Evolutionary conservation across 2,329 filamentous ascomycete genomes (phyloP).

Genomic region (Botrytis deweyae): DNA sequence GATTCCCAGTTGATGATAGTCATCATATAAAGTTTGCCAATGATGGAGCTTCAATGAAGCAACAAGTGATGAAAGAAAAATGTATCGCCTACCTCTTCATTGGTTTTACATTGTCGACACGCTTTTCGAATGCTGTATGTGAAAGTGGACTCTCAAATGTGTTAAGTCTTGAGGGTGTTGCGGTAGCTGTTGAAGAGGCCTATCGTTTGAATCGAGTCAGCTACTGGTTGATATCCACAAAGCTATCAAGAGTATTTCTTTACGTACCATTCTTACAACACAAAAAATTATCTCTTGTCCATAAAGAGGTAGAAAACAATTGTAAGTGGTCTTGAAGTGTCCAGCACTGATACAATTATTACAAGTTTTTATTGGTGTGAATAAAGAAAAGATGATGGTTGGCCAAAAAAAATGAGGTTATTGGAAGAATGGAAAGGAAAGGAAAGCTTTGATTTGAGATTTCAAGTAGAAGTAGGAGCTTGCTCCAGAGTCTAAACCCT

Average conservation of each 20-base stretch:
- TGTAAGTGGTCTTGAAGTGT: constrained; percentile 31
- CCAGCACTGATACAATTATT: constrained; percentile 34
- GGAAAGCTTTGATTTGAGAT: constrained; percentile 10
- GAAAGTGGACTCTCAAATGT: not conserved
- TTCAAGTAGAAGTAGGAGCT: constrained; percentile 7
- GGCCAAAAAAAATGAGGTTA: constrained; percentile 11
- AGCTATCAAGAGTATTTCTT: not conserved
- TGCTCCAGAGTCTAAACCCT: not conserved
- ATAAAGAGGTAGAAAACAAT: constrained; percentile 24
- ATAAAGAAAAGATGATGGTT: constrained; percentile 14
- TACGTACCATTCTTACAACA: constrained; percentile 37
- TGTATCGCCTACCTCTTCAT: constrained; percentile 74
- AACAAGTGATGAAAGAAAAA: constrained; percentile 18
- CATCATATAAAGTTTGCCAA: constrained; percentile 60
- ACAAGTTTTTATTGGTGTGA: not conserved
- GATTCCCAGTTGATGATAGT: constrained; percentile 98
- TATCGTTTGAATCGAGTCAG: constrained; percentile 22
- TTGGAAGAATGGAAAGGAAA: not conserved
- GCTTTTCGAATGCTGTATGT: constrained; percentile 64
- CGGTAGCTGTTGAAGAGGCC: constrained; percentile 50
- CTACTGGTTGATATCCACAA: not conserved
- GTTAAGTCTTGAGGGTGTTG: constrained; percentile 52
- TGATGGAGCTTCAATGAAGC: constrained; percentile 12
- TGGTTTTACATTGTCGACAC: constrained; percentile 79
- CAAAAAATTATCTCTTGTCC: constrained; percentile 28